Evolutionary conservation across 305 asterid species (phyloP), one percentile per base, ranked within the genome.

Genomic region (Solanum hybrid): DNA sequence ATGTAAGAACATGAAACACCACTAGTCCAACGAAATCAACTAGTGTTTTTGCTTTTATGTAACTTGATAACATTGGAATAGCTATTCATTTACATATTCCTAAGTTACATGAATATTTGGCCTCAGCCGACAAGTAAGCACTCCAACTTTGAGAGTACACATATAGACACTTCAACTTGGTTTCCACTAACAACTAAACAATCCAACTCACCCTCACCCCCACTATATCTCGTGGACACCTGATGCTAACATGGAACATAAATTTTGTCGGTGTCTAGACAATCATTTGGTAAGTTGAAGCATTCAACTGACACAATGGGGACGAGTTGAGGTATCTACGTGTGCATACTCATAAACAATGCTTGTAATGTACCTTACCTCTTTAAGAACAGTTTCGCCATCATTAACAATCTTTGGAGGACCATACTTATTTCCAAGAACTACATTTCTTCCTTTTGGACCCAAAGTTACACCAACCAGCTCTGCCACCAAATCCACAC

Each of bases 401-500:
- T 97, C 98, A 88, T 95, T 97, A 89, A 97, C 97, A 93, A 97
- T 97, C 92, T 95, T 97, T 79, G 99, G 99, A 92, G 99, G 94
- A 88, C 98, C 98, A 92, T 96, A 95, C 89, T 97, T 96, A 94
- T 94, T 96, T 93, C 95, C 95, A 95, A 97, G 90, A 89, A 97
- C 97, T 91, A 97, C 98, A 93, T 97, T 97, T 90, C 99, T 93
- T 89, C 98, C 99, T 92, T 95, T 97, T 38, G 99, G 98, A 26
- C 99, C 99, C 91, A 97, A 29, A 14, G 99, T 97, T 82, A 96
- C 98, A 71, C 98, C 99, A 91, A 97, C 94, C 51, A 97, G 89
- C 90, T 97, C 97, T 64, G 98, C 98, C 90, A 95, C 97, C 92
- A 93, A 92, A 87, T 94, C 91, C 56, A 94, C 98, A 87, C 99